Conservation (phyloP, 331 rosid genomes). For the Quercus lobata region DNA sequence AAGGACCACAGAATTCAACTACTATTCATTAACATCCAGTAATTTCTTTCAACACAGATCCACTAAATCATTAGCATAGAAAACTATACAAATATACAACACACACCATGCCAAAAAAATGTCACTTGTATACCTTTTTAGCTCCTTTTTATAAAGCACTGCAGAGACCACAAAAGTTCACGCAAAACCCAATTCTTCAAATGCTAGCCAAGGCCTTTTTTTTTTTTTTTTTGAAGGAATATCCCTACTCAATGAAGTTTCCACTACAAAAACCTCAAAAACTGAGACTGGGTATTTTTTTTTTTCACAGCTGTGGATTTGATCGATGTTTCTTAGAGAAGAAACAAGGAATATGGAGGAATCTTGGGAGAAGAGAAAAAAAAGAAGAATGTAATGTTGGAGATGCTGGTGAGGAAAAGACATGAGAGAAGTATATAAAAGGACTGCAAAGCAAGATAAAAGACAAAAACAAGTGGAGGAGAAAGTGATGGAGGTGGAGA, state of each 20-base stretch:
- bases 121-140: neutral
- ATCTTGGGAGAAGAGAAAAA: slow-evolving; percentile 17
- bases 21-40: too few relatives aligned
- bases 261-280: neutral
- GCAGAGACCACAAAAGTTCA: neutral
- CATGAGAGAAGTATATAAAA: slow-evolving; percentile 11
- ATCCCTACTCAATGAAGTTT: neutral
- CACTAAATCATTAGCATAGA: neutral
- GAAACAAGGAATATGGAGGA: neutral
- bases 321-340: neutral
- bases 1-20: too few relatives aligned
- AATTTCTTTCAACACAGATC: too few relatives aligned
- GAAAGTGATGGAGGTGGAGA: slow-evolving; percentile 2
- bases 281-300: neutral
- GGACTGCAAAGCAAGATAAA: slow-evolving; percentile 13
- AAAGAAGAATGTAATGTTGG: slow-evolving; percentile 18
- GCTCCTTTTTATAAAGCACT: neutral
- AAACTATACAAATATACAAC: neutral
- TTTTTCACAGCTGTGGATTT: neutral
- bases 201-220: neutral
- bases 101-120: neutral
- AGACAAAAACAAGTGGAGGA: slow-evolving; percentile 10
- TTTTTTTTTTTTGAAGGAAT: neutral
- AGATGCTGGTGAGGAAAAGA: slow-evolving; percentile 14
- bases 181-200: neutral